Conservation (phyloP, 768 basidiomycete species). For the Boletus bicolor region DNA sequence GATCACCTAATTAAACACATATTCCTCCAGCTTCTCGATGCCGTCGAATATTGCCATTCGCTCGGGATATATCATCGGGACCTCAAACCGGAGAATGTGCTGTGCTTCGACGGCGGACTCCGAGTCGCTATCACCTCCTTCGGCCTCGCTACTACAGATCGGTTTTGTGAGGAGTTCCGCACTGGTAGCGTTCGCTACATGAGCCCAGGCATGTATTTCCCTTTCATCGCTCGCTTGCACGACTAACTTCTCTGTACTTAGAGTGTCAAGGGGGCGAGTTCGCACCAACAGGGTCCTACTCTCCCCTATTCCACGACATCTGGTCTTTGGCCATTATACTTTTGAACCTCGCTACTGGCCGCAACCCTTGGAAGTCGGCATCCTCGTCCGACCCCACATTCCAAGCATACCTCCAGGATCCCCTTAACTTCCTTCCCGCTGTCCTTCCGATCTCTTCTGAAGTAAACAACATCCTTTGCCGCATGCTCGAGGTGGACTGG, state of each 20-base stretch:
- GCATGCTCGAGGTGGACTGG: constrained; percentile 73
- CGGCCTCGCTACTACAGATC: constrained; percentile 88
- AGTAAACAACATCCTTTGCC: constrained; percentile 69
- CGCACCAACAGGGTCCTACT: constrained; percentile 66
- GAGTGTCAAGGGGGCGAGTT: constrained; percentile 82
- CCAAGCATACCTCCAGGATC: constrained; percentile 79
- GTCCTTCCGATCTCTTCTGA: constrained; percentile 79
- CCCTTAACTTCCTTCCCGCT: constrained; percentile 73
- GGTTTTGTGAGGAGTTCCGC: constrained; percentile 80
- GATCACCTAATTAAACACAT: constrained; percentile 82
- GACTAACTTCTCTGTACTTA: constrained; percentile 35
- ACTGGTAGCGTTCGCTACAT: constrained; percentile 99
- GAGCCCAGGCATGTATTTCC: constrained; percentile 70
- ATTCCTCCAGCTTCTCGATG: constrained; percentile 91
- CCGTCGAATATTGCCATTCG: constrained; percentile 89
- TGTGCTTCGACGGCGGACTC: constrained; percentile 77
- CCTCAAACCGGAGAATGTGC: constrained; percentile 93
- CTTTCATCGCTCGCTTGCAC: constrained; percentile 6
- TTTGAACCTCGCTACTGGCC: constrained; percentile 89
- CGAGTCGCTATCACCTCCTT: constrained; percentile 91
- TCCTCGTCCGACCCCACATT: constrained; percentile 82
- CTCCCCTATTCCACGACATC: constrained; percentile 86
- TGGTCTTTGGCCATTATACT: constrained; percentile 98
- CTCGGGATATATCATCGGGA: constrained; percentile 95
- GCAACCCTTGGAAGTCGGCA: constrained; percentile 96